phyloP scores from a whole-genome alignment of 768 basidiomycete genomes.

The Lactarius tabidus region DNA sequence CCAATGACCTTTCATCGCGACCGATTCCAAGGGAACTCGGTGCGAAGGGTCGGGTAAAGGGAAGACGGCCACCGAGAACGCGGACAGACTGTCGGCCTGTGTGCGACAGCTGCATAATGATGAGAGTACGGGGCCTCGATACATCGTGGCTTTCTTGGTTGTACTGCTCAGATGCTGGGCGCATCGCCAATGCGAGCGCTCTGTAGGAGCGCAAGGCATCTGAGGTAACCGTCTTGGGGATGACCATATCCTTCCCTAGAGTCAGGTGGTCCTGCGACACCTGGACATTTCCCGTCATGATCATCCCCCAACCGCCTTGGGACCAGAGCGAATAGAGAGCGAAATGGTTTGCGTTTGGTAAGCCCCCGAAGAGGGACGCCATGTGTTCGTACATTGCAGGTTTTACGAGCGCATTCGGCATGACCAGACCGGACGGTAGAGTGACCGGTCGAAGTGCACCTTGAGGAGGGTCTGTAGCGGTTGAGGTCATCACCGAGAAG shows the following conservation, averaged over 20 bases:
- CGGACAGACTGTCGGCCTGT: conserved; percentile 78
- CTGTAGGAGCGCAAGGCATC: conserved; percentile 48
- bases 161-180: conserved; percentile 30
- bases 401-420: conserved; percentile 40
- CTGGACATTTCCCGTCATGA: conserved; percentile 84
- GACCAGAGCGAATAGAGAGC: conserved; percentile 74
- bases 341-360: conserved; percentile 62
- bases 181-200: conserved; percentile 48
- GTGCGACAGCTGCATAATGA: conserved; percentile 81
- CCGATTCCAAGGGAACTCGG: conserved; percentile 62
- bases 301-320: conserved; percentile 76
- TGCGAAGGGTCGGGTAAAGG: conserved; percentile 58
- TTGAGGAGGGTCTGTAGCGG: neutral
- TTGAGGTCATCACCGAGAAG: neutral
- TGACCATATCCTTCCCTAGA: conserved; percentile 67
- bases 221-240: conserved; percentile 45
- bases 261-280: conserved; percentile 59
- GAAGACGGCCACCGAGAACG: conserved; percentile 60
- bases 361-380: conserved; percentile 57
- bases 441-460: conserved; percentile 12
- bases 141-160: neutral
- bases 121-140: conserved; percentile 18
- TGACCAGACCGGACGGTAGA: conserved; percentile 19
- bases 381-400: conserved; percentile 91
- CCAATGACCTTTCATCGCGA: conserved; percentile 18